phyloP scores from a whole-genome alignment of 139 green algal genomes.

The Edaphochlamys debaryana region DNA sequence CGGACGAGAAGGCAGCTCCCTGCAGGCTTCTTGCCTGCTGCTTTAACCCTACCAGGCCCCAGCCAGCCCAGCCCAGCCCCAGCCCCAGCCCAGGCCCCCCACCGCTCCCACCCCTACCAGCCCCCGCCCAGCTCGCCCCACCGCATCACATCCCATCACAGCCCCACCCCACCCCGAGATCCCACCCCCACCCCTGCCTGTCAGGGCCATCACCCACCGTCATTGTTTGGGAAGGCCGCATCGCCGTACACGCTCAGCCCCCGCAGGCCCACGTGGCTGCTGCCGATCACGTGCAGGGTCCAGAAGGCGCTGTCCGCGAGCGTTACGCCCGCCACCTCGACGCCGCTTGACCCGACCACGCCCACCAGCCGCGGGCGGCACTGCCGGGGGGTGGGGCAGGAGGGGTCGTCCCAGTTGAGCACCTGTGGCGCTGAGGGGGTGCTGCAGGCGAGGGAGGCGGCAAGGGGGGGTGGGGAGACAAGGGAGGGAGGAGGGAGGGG shows the following conservation, averaged over 20 bases:
- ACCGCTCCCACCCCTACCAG: not conserved
- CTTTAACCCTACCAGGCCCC: too few relatives aligned
- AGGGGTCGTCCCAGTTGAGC: conserved; percentile 29
- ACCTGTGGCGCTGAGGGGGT: not conserved
- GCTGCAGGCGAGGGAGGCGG: too few relatives aligned
- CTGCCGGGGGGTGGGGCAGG: not conserved
- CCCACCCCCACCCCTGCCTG: too few relatives aligned
- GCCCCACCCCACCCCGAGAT: too few relatives aligned
- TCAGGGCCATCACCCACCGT: too few relatives aligned
- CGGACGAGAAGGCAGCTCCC: too few relatives aligned
- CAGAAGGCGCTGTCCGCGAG: conserved; percentile 35
- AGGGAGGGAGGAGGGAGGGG: not conserved
- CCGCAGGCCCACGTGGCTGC: conserved; percentile 35
- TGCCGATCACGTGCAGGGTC: conserved; percentile 43
- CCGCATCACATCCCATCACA: too few relatives aligned
- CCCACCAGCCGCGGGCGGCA: conserved; percentile 30
- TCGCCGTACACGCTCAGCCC: conserved; percentile 44
- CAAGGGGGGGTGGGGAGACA: not conserved
- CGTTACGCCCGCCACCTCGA: conserved; percentile 7
- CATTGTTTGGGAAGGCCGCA: conserved; percentile 58
- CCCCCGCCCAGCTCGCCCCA: not conserved
- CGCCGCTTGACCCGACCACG: not conserved
- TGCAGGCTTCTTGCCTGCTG: too few relatives aligned
- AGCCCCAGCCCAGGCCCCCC: too few relatives aligned
- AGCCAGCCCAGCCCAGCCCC: too few relatives aligned